phyloP scores from a whole-genome alignment of 495 filamentous ascomycete genomes.

The Talaromyces ruber region DNA sequence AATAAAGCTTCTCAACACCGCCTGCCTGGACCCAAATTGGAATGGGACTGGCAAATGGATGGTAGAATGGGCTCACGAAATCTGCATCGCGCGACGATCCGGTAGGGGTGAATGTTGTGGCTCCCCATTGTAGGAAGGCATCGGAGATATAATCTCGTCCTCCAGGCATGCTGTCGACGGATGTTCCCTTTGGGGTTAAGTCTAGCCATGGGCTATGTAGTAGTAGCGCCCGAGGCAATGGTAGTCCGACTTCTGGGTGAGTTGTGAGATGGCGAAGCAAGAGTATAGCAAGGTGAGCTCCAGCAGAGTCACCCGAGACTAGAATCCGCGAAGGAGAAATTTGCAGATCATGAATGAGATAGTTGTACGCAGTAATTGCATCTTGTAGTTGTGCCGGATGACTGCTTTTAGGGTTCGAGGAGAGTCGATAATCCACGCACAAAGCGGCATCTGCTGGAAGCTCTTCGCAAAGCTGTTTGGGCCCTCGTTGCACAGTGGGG shows the following conservation, averaged over 20 bases:
- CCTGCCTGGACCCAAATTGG: conserved; percentile 26
- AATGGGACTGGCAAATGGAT: conserved; percentile 18
- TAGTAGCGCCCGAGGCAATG: conserved; percentile 10
- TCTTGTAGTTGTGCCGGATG: conserved; percentile 42
- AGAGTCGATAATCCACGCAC: conserved; percentile 30
- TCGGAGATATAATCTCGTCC: conserved; percentile 21
- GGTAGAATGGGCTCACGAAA: conserved; percentile 15
- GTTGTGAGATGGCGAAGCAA: conserved; percentile 27
- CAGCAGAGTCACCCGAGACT: conserved; percentile 36
- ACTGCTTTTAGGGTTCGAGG: conserved; percentile 17
- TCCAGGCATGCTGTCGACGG: conserved; percentile 9
- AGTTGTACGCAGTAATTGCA: conserved; percentile 29
- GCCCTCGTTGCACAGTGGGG: neutral
- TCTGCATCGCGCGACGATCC: conserved; percentile 6
- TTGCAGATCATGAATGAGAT: conserved; percentile 21
- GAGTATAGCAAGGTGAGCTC: conserved; percentile 28
- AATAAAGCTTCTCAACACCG: conserved; percentile 21
- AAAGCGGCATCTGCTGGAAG: conserved; percentile 20
- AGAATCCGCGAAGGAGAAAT: conserved; percentile 27
- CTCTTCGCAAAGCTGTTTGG: conserved; percentile 22
- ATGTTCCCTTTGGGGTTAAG: neutral
- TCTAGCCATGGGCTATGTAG: conserved; percentile 28
- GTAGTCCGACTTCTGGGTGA: neutral
- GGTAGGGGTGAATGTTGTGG: conserved; percentile 10
- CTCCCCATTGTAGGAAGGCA: conserved; percentile 21